phyloP scores from a whole-genome alignment of 148 eudicot species.

The Camellia japonica region DNA sequence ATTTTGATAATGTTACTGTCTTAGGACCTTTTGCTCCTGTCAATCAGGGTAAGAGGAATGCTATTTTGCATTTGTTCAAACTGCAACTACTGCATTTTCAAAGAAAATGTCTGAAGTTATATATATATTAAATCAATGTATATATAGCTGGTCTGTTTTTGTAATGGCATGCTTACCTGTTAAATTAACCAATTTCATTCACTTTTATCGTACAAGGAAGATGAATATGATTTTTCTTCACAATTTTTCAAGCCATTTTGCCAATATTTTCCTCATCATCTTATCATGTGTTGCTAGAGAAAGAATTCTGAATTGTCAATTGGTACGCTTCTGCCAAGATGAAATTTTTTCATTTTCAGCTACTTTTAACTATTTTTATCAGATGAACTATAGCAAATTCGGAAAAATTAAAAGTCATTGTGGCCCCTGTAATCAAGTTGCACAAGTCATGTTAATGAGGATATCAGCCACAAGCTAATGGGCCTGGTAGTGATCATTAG shows the following conservation, averaged over 20 bases:
- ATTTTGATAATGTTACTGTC: background rate
- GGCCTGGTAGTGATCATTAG: conserved; percentile 19
- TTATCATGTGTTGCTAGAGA: background rate
- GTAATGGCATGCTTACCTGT: background rate
- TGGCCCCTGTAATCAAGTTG: conserved; percentile 20
- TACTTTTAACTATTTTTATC: background rate
- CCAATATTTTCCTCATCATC: conserved; percentile 1
- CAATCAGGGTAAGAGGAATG: background rate
- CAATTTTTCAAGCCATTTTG: background rate
- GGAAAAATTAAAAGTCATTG: background rate
- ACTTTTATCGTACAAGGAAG: background rate
- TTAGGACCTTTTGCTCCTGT: background rate
- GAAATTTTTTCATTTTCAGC: background rate
- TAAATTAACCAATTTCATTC: conserved; percentile 1
- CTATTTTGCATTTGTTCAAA: no score
- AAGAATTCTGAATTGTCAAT: background rate
- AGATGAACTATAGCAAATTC: background rate
- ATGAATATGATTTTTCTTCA: background rate
- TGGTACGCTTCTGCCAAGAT: background rate
- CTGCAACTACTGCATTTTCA: no score
- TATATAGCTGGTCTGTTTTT: background rate
- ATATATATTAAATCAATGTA: no score
- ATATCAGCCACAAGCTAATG: conserved; percentile 14
- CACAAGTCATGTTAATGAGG: conserved; percentile 11
- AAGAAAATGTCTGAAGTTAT: no score